Evolutionary conservation across 371 early-diverging fungal species (phyloP).

Genomic region (Mortierella sp.): DNA sequence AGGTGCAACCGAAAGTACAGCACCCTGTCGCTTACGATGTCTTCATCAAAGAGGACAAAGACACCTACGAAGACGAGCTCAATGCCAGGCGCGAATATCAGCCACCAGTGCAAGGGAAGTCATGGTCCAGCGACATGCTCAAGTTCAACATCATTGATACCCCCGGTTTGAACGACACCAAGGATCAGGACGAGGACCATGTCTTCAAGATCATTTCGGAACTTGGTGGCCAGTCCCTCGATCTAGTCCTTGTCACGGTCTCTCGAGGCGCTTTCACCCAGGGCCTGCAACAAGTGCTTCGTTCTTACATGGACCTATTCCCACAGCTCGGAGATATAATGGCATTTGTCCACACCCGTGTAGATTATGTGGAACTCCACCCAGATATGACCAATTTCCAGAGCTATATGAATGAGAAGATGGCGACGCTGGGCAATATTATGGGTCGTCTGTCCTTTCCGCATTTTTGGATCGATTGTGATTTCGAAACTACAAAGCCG

Average conservation of each 20-base stretch:
- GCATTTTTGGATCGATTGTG: conserved; percentile 27
- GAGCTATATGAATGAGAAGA: background rate
- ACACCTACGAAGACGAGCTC: conserved; percentile 14
- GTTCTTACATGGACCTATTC: conserved; percentile 6
- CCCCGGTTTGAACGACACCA: conserved; percentile 27
- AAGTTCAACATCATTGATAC: conserved; percentile 23
- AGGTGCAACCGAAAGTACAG: background rate
- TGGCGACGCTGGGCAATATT: background rate
- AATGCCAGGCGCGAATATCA: background rate
- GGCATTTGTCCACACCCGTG: conserved; percentile 18
- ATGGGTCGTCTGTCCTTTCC: conserved; percentile 11
- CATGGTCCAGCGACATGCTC: background rate
- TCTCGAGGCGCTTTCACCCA: conserved; percentile 11
- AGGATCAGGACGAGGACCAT: conserved; percentile 15
- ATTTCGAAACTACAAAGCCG: conserved; percentile 20
- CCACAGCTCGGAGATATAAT: conserved; percentile 18
- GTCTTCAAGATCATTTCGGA: conserved; percentile 11
- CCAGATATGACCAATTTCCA: background rate
- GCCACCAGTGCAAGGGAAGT: background rate
- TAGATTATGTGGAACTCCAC: conserved; percentile 15
- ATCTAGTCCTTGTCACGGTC: conserved; percentile 19
- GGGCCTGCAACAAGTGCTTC: conserved; percentile 1
- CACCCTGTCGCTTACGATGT: background rate
- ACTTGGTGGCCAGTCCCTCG: background rate
- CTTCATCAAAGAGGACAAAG: background rate